A percentile compares a stretch with the other conserved stretches of the same genome.
Conservation (phyloP, 257 asterid species). For the Galeopsis tetrahit region DNA sequence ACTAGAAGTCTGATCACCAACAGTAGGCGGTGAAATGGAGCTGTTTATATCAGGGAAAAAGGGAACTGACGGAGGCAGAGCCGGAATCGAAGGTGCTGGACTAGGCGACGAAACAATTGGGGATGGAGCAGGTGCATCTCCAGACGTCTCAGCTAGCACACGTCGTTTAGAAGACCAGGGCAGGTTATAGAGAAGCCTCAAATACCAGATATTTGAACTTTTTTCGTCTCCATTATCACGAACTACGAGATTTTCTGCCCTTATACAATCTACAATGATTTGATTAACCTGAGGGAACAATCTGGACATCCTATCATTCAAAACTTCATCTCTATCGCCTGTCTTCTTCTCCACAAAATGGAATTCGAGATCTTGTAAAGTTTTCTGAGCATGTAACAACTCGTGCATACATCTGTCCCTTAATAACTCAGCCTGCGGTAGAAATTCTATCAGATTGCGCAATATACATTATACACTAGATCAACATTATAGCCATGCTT, state of each 20-base stretch:
- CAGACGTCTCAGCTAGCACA: constrained; percentile 48
- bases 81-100: constrained; percentile 51
- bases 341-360: constrained; percentile 33
- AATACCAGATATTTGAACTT: constrained; percentile 46
- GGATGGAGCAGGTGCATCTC: constrained; percentile 64
- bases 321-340: constrained; percentile 28
- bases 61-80: constrained; percentile 52
- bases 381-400: constrained; percentile 49
- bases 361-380: constrained; percentile 48
- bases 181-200: constrained; percentile 45
- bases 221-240: constrained; percentile 49
- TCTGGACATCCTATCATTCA: constrained; percentile 37
- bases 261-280: constrained; percentile 59
- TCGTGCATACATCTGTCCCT: constrained; percentile 60
- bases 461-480: background rate
- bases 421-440: constrained; percentile 72
- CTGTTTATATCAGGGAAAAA: constrained; percentile 46
- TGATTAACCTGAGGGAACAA: constrained; percentile 57
- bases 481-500: constrained; percentile 20
- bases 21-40: constrained; percentile 49
- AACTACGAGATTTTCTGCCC: constrained; percentile 43
- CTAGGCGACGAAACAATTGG: constrained; percentile 48
- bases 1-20: constrained; percentile 35
- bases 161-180: constrained; percentile 52
- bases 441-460: constrained; percentile 37